Conservation (phyloP, 2,329 filamentous ascomycete species). For the Exophiala calicioides region DNA sequence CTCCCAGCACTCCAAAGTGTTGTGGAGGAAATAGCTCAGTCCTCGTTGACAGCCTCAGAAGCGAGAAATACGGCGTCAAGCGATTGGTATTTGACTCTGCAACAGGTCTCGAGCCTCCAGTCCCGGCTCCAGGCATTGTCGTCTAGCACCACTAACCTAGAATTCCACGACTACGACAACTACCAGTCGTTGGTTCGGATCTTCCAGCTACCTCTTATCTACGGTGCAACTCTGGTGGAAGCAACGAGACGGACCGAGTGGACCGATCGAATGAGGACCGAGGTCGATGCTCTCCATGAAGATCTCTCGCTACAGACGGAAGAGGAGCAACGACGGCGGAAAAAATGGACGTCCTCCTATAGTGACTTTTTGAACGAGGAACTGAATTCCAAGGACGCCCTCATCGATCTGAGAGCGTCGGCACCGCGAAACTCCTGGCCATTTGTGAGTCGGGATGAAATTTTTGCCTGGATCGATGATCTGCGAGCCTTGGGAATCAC, state of each 20-base stretch:
- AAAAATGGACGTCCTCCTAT: conserved; percentile 72
- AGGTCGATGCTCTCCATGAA: conserved; percentile 84
- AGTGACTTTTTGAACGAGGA: conserved; percentile 30
- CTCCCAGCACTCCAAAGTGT: conserved; percentile 62
- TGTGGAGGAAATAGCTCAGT: conserved; percentile 57
- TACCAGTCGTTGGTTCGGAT: conserved; percentile 80
- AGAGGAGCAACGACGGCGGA: conserved; percentile 83
- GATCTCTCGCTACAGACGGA: conserved; percentile 91
- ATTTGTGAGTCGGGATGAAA: conserved; percentile 69
- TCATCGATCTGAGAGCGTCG: conserved; percentile 81
- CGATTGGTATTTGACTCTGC: conserved; percentile 73
- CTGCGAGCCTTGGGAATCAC: conserved; percentile 67
- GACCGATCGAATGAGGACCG: conserved; percentile 84
- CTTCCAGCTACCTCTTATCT: conserved; percentile 81
- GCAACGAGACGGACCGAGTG: conserved; percentile 84
- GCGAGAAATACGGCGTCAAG: conserved; percentile 54
- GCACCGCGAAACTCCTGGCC: conserved; percentile 83
- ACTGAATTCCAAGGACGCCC: conserved; percentile 50
- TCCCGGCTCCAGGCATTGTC: conserved; percentile 72
- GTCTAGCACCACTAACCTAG: conserved; percentile 68
- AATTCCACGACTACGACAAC: conserved; percentile 72
- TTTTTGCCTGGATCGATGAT: conserved; percentile 70
- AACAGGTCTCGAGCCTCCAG: conserved; percentile 77
- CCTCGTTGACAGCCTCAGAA: conserved; percentile 66
- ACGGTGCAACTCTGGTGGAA: conserved; percentile 85